These are phyloP conservation scores for Acer yangbiense DNA, from an alignment of 345 rosid species.

Conservation along the genomic window DNA sequence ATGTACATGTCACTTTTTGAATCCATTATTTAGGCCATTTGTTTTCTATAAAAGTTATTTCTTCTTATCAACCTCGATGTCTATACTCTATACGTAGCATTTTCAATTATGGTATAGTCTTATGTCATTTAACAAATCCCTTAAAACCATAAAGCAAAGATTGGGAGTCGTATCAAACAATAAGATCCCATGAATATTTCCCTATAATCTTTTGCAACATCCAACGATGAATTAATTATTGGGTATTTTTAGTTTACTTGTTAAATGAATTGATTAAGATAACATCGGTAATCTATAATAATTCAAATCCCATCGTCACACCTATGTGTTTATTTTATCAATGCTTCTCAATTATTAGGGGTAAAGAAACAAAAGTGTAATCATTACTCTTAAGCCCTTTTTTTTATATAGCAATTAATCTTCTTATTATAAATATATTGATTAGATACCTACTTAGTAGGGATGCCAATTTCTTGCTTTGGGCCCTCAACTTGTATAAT, in stretches of 20 bases:
- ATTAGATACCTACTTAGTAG: not conserved
- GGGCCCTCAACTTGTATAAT: not conserved
- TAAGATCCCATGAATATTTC: not conserved
- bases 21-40: too few species aligned
- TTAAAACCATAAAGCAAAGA: not conserved
- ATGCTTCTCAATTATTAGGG: slow-evolving; percentile 15
- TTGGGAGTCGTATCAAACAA: slow-evolving; percentile 1
- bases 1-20: too few species aligned
- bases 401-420: not conserved
- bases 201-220: not conserved
- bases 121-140: not conserved
- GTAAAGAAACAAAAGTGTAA: not conserved
- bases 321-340: not conserved
- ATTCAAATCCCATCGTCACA: not conserved
- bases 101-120: not conserved
- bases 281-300: not conserved
- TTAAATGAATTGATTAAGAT: not conserved
- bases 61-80: too few species aligned
- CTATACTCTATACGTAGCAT: too few species aligned
- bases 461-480: not conserved
- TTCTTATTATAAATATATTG: not conserved
- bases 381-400: not conserved
- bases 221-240: too few species aligned
- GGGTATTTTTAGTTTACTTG: not conserved
- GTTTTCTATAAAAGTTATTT: too few species aligned